Conservation (phyloP, 768 basidiomycete genomes). For the Macrolepiota albuminosa region DNA sequence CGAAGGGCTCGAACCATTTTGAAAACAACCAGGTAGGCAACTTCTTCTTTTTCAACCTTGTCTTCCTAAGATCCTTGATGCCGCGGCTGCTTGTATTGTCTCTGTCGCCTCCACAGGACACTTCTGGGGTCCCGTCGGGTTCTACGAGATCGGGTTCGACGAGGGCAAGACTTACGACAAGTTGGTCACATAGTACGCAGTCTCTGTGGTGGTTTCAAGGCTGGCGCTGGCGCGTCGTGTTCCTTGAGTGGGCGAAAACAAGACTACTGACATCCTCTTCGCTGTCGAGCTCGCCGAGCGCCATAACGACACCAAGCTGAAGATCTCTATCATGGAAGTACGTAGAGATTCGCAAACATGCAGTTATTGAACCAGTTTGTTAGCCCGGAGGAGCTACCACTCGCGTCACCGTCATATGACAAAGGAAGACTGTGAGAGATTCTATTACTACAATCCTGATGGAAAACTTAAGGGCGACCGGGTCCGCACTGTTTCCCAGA, state of each 20-base stretch:
- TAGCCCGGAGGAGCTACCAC: constrained; percentile 9
- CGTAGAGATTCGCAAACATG: background rate
- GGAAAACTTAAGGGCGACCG: constrained; percentile 6
- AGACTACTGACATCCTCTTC: constrained; percentile 11
- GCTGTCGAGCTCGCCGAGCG: constrained; percentile 6
- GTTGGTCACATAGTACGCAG: constrained; percentile 10
- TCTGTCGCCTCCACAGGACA: constrained; percentile 8
- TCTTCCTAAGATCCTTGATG: constrained; percentile 11
- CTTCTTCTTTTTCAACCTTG: constrained; percentile 17
- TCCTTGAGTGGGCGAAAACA: constrained; percentile 13
- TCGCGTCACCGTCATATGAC: constrained; percentile 7
- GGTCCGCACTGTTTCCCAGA: background rate
- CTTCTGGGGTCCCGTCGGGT: constrained; percentile 7
- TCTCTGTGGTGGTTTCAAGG: background rate
- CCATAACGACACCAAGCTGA: constrained; percentile 8
- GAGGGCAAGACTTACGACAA: constrained; percentile 9
- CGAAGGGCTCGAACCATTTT: constrained; percentile 19
- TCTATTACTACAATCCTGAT: constrained; percentile 8
- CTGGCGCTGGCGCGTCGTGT: background rate
- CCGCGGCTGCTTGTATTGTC: constrained; percentile 6
- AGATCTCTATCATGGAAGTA: constrained; percentile 1
- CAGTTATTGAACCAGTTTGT: background rate
- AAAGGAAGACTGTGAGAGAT: constrained; percentile 9
- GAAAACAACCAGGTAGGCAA: constrained; percentile 20
- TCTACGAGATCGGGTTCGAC: constrained; percentile 7